A percentile compares a stretch with the other conserved stretches of the same genome.
Conservation (phyloP, 2,329 filamentous ascomycete species). For the Beauveria australis region DNA sequence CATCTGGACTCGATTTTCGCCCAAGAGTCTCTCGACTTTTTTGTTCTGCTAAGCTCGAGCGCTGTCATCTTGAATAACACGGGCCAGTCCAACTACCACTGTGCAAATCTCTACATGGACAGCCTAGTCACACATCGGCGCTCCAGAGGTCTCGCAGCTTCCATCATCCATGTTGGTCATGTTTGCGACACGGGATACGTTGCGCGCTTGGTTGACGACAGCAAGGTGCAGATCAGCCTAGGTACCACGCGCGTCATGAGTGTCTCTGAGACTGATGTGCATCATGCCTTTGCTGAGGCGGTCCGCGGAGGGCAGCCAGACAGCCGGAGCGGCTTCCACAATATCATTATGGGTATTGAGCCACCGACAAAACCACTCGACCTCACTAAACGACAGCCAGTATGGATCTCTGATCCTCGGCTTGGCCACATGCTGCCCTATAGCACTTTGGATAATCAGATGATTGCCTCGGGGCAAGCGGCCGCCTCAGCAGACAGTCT, state of each 20-base stretch:
- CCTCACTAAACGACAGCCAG: not conserved
- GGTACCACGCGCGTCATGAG: slow-evolving; percentile 5
- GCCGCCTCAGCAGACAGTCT: not conserved
- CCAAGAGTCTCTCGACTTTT: slow-evolving; percentile 25
- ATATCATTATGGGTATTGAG: slow-evolving; percentile 15
- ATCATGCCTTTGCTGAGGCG: slow-evolving; percentile 12
- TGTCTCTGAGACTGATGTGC: slow-evolving; percentile 25
- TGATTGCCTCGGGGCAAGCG: not conserved
- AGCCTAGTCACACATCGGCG: slow-evolving; percentile 27
- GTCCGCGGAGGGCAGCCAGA: not conserved
- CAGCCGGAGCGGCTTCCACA: not conserved
- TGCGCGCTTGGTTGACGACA: slow-evolving; percentile 11
- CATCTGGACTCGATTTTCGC: slow-evolving; percentile 24
- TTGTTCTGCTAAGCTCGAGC: slow-evolving; percentile 26
- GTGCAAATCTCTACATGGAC: slow-evolving; percentile 34
- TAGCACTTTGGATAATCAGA: not conserved
- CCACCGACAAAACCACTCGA: slow-evolving; percentile 6
- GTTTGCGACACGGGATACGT: slow-evolving; percentile 34
- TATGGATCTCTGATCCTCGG: not conserved
- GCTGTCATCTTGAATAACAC: slow-evolving; percentile 20
- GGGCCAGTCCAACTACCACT: slow-evolving; percentile 36
- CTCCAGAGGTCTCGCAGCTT: slow-evolving; percentile 27
- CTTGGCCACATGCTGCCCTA: not conserved
- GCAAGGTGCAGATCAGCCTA: not conserved
- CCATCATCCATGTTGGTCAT: slow-evolving; percentile 28